Evolutionary conservation across 2,329 filamentous ascomycete species (phyloP), one percentile per base, ranked within the genome.

Genomic region (Alternaria conjuncta): DNA sequence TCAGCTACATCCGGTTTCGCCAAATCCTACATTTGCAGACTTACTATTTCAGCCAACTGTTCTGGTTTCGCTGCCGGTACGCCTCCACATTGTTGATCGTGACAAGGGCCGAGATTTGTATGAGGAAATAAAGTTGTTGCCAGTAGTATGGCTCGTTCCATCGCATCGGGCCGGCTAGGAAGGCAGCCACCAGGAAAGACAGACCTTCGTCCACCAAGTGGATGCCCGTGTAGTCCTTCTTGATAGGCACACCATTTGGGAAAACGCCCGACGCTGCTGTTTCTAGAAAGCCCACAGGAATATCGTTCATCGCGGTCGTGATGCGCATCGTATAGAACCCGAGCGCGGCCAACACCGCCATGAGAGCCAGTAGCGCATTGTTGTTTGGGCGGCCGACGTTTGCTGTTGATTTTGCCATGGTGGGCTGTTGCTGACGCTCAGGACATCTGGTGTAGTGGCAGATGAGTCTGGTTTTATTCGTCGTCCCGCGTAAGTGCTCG

Each of bases 41-140:
- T 55, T 43, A 71, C 69, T 68, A 71, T 59, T 64, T 71, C 6
- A 69, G 28, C 69, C 63, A 71, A 20, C 64, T 70, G 20, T 54
- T 49, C 11, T 55, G 54, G 11, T 71, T 68, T 6, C 65, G 51
- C 32, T 63, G 61, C n/a, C 69, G 63, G 32, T 60, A 71, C 15
- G 69, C 65, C 41, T 71, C 69, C 0, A 71, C 65, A 49, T 61
- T 68, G 54, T 64, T 56, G 5, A 71, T 45, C 2, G 59, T 61
- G 5, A 66, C 45, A 7, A 68, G 6, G 3, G 57, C 51, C 1
- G 60, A 21, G 11, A 71, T 6, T n/a, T 69, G 67, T 0, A 47
- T 4, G 18, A 71, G 32, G 25, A 71, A 71, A 21, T 71, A 67
- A 2, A 71, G 44, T 10, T 68, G 65, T 36, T 68, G 67, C 69